Conservation (phyloP, 2,329 filamentous ascomycete genomes). For the Byssothecium circinans region DNA sequence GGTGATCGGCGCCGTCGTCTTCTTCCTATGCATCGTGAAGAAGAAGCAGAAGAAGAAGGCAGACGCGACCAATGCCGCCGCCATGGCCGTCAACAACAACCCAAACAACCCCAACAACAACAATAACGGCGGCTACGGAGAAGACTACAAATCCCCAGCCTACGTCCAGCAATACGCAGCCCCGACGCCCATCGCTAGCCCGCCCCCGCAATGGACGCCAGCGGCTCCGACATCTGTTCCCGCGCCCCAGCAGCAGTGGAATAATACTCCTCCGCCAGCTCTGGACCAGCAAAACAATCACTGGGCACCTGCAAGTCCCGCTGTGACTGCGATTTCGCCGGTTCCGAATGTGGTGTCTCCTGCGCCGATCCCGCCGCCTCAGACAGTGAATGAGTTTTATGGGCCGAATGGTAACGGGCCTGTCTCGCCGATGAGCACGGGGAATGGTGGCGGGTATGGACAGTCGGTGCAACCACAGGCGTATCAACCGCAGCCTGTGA, state of each 20-base stretch:
- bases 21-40: conserved; percentile 14
- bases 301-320: neutral
- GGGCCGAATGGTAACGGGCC: neutral
- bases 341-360: neutral
- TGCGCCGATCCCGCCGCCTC: neutral
- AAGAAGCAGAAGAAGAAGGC: conserved; percentile 7
- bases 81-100: neutral
- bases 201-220: conserved; percentile 6
- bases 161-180: neutral
- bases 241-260: neutral
- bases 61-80: neutral
- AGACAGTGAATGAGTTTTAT: conserved; percentile 1
- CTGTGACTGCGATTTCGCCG: neutral
- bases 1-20: conserved; percentile 12
- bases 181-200: conserved; percentile 2
- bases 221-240: neutral
- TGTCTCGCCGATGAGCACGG: conserved; percentile 3
- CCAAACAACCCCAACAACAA: neutral
- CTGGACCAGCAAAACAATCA: neutral
- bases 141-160: neutral
- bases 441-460: neutral
- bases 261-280: neutral
- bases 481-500: conserved; percentile 1
- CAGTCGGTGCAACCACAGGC: neutral
- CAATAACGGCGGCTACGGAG: neutral